Base-by-base conservation (phyloP, 73 alveolate genomes). In the Uronychia binucleata region DNA sequence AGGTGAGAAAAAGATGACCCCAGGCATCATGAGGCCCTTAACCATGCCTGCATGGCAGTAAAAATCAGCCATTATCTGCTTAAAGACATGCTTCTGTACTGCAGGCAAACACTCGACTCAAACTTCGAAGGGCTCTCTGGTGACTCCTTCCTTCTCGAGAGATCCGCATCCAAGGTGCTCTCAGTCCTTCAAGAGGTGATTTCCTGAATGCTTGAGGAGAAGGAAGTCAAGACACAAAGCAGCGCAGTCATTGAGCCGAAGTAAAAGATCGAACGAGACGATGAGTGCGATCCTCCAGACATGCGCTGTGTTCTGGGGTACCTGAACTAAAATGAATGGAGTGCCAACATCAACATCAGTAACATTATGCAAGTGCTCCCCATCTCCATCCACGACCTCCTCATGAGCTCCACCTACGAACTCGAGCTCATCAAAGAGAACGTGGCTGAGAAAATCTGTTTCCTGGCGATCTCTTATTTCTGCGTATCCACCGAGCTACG, bases 311-410 rank as follows among this genome's bases (percentile, higher is more conserved):
- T 85, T 8, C 58, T 85, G 27, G 91, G 91, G 1, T 85, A 85
- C 31, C 59, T 85, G 27, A 85, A 85, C 75, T 58, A 85, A 32
- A 77, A 79, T 29, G 91, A 85, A 31, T 85, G 91, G 91, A 57
- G 76, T 0, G 76, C 76, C 31, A 27, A 74, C 14, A 27, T 85
- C n/a, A 85, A 85, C 30, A 85, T 85, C 30, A 84, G 91, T 27
- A 85, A 85, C 81, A 85, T 85, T n/a, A 85, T 85, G 91, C 86
- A 85, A 33, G 77, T 85, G 25, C 76, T 84, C 1, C 91, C 91
- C 13, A 29, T 85, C 26, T 74, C 91, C 59, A 78, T 85, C 1
- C 91, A 85, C 31, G 91, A 85, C 77, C 86, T 85, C 28, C 77
- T 74, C 26, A 35, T 58, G 28, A 28, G 34, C 57, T n/a, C 58